Conservation (phyloP, 1,284 basidiomycete species). For the Golubevia sp. region DNA sequence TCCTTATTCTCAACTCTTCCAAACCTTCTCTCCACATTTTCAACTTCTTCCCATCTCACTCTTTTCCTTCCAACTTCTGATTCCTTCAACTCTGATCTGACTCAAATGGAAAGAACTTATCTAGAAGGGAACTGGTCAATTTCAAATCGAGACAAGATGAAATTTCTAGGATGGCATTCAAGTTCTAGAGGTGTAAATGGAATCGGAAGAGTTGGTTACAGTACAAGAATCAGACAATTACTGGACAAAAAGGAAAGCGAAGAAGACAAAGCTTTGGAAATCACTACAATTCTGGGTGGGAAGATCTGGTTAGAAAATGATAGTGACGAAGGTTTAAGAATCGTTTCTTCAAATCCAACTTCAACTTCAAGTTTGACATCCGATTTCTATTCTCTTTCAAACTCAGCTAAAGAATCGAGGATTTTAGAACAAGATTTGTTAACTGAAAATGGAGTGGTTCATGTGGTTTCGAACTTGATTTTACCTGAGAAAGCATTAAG, state of each 20-base stretch:
- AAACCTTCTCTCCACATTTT: constrained; percentile 27
- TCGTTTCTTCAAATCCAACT: too few species aligned
- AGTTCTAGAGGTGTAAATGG: constrained; percentile 38
- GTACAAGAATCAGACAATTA: constrained; percentile 11
- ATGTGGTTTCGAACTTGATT: constrained; percentile 82
- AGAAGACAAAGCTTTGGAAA: constrained; percentile 4
- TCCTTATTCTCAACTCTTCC: constrained; percentile 54
- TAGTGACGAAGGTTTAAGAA: not conserved
- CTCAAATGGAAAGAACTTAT: constrained; percentile 33
- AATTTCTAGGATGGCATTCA: constrained; percentile 51
- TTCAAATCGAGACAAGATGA: constrained; percentile 39
- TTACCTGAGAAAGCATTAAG: constrained; percentile 76
- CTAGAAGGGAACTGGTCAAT: constrained; percentile 34
- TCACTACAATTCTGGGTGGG: constrained; percentile 49
- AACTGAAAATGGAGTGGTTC: constrained; percentile 72
- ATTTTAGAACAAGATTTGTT: constrained; percentile 51
- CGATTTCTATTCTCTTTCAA: too few species aligned
- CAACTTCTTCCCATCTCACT: constrained; percentile 71
- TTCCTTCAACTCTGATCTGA: constrained; percentile 69
- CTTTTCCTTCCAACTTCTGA: constrained; percentile 84
- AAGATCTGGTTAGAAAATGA: constrained; percentile 21
- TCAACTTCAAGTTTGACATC: too few species aligned
- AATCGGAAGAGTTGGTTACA: constrained; percentile 39
- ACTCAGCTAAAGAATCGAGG: constrained; percentile 21
- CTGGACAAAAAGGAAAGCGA: too few species aligned